A percentile compares a stretch with the other conserved stretches of the same genome.
phyloP scores from a whole-genome alignment of 768 basidiomycete species.

The Guyanaporus albipodus region DNA sequence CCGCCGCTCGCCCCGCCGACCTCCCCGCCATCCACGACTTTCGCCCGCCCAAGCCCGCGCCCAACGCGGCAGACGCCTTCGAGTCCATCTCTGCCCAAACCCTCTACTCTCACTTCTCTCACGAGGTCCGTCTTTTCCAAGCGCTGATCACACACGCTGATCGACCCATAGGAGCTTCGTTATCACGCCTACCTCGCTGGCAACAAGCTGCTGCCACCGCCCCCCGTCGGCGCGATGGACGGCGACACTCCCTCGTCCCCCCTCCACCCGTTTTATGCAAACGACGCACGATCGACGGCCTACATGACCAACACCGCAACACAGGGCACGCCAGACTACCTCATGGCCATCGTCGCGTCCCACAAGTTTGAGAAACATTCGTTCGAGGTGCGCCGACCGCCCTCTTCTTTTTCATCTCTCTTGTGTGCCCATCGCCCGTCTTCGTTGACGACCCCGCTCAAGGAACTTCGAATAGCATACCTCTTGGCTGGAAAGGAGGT shows the following conservation, averaged over 20 bases:
- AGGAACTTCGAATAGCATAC: conserved; percentile 53
- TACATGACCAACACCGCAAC: conserved; percentile 13
- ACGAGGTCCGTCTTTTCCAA: conserved; percentile 37
- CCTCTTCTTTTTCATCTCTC: too few relatives aligned
- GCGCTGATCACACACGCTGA: conserved; percentile 15
- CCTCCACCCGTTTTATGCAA: conserved; percentile 21
- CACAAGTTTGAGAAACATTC: conserved; percentile 41
- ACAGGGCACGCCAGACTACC: conserved; percentile 26
- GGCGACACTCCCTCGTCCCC: background rate
- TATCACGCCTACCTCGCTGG: conserved; percentile 34
- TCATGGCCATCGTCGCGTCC: conserved; percentile 37
- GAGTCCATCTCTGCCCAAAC: conserved; percentile 40
- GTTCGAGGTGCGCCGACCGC: conserved; percentile 41
- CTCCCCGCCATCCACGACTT: conserved; percentile 26
- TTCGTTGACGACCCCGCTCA: too few relatives aligned
- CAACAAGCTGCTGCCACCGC: conserved; percentile 15
- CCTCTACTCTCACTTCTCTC: conserved; percentile 34
- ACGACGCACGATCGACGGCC: conserved; percentile 23
- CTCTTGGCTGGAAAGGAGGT: conserved; percentile 42
- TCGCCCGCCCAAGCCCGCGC: conserved; percentile 17
- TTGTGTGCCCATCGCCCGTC: too few relatives aligned
- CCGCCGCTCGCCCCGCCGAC: conserved; percentile 9
- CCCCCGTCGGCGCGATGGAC: background rate
- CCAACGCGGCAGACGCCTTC: conserved; percentile 25
- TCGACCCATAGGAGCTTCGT: conserved; percentile 41